A percentile compares a stretch with the other conserved stretches of the same genome.
These are phyloP conservation scores for Cruciata laevipes DNA, from an alignment of 257 asterid species.

Conservation along the genomic window DNA sequence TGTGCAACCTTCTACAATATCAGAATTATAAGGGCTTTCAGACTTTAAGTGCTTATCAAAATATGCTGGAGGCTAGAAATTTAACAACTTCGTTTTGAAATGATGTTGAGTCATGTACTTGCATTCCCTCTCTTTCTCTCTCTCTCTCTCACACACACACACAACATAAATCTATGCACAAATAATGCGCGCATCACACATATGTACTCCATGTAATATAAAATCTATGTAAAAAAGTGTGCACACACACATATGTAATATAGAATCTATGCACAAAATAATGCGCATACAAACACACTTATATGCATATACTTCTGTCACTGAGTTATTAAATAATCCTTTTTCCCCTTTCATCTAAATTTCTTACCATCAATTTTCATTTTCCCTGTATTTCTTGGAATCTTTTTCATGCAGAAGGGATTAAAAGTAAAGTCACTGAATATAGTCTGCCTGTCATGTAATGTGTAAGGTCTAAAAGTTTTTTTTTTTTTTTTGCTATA, in stretches of 20 bases:
- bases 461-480: constrained; percentile 1
- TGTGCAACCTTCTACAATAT: background rate
- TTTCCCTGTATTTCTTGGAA: background rate
- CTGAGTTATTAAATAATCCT: background rate
- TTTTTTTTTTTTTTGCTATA: constrained; percentile 21
- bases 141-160: background rate
- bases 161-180: too few species aligned
- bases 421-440: background rate
- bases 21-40: background rate
- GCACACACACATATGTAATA: background rate
- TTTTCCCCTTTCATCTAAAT: background rate
- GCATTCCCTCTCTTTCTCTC: background rate
- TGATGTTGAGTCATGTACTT: background rate
- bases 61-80: background rate
- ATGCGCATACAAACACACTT: background rate
- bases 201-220: too few species aligned
- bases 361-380: background rate
- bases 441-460: background rate
- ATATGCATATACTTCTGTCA: background rate
- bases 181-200: background rate
- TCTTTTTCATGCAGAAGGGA: background rate
- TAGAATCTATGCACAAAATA: too few species aligned
- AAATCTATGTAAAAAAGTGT: too few species aligned
- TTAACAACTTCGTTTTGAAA: background rate
- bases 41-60: background rate